These are phyloP conservation scores for Vanilla planifolia DNA, from an alignment of 106 monocot genomes.

Conservation along the genomic window DNA sequence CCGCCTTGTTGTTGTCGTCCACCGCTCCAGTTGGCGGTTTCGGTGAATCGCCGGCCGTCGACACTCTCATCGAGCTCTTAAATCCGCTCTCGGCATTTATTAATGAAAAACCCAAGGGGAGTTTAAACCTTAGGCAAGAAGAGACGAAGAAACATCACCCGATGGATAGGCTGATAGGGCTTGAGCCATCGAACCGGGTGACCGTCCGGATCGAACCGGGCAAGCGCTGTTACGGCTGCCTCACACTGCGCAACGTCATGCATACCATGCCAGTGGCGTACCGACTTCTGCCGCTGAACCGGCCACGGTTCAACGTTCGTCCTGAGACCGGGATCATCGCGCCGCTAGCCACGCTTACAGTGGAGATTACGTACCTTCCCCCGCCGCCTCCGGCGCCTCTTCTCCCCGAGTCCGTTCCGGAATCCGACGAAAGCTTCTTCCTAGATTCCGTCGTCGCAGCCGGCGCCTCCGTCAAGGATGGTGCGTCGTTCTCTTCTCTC, in stretches of 20 bases:
- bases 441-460: conserved; percentile 56
- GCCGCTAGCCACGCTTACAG: conserved; percentile 25
- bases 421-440: conserved; percentile 35
- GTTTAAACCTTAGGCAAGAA: too few relatives aligned
- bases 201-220: conserved; percentile 33
- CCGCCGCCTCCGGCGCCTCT: conserved; percentile 4
- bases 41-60: too few relatives aligned
- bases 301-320: conserved; percentile 18
- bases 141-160: neutral
- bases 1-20: too few relatives aligned
- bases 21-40: too few relatives aligned
- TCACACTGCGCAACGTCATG: conserved; percentile 50
- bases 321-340: conserved; percentile 45
- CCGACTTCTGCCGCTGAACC: conserved; percentile 30
- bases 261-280: conserved; percentile 62
- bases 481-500: neutral
- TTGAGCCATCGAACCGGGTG: conserved; percentile 42
- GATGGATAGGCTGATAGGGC: conserved; percentile 42
- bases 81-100: too few relatives aligned
- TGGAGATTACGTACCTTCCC: conserved; percentile 33
- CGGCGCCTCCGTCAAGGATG: conserved; percentile 27
- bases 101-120: too few relatives aligned
- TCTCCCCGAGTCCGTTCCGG: conserved; percentile 25
- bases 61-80: too few relatives aligned
- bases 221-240: conserved; percentile 20